Percentiles rank a stretch among this genome's conserved stretches.
These are phyloP conservation scores for Gautieria morchelliformis DNA, from an alignment of 768 basidiomycete genomes.

Conservation along the genomic window DNA sequence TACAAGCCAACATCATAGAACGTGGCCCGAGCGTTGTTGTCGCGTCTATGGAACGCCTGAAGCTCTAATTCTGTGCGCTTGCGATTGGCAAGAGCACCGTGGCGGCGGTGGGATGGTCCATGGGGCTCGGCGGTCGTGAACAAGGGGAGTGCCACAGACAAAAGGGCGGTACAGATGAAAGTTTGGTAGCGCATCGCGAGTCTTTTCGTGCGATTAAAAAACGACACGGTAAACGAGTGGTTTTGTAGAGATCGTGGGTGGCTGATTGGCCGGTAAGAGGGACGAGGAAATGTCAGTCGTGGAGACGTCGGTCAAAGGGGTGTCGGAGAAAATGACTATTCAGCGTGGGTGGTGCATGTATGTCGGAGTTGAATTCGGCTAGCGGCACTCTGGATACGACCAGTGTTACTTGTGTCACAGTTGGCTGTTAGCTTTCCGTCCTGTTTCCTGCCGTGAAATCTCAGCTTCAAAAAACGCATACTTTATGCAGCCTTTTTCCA, in stretches of 20 bases:
- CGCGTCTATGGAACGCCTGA: slow-evolving; percentile 10
- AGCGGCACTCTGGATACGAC: neutral
- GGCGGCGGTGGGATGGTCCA: slow-evolving; percentile 23
- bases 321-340: neutral
- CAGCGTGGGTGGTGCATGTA: neutral
- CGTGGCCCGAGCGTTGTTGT: slow-evolving; percentile 33
- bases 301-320: neutral
- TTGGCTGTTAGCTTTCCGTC: too few relatives aligned
- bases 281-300: neutral
- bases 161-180: slow-evolving; percentile 20
- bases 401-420: too few relatives aligned
- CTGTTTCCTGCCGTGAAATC: too few relatives aligned
- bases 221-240: neutral
- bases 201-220: neutral
- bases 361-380: neutral
- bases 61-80: neutral
- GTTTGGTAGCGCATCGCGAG: neutral
- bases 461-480: too few relatives aligned
- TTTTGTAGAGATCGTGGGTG: neutral
- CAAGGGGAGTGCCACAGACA: slow-evolving; percentile 28
- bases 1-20: slow-evolving; percentile 50
- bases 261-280: neutral
- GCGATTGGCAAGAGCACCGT: slow-evolving; percentile 34
- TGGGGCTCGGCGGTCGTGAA: slow-evolving; percentile 20
- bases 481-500: too few relatives aligned